Conservation (phyloP, 2,329 filamentous ascomycete genomes). For the Didymella lethalis region DNA sequence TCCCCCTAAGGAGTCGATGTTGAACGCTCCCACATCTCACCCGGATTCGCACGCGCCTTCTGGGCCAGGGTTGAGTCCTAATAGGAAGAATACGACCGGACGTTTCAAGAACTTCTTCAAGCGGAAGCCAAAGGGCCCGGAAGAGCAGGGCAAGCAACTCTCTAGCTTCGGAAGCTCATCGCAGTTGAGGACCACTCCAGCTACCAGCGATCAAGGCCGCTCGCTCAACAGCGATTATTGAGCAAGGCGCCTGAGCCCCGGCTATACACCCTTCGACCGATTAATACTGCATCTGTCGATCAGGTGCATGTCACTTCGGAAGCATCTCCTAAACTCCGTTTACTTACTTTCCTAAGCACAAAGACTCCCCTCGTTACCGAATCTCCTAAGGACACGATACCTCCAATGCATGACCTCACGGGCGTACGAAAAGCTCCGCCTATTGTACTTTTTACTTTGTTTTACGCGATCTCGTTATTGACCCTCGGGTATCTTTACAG, state of each 20-base stretch:
- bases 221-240: constrained; percentile 48
- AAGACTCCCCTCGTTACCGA: constrained; percentile 12
- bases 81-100: constrained; percentile 39
- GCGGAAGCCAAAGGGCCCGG: constrained; percentile 40
- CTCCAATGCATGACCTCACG: constrained; percentile 24
- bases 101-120: constrained; percentile 50
- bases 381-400: constrained; percentile 22
- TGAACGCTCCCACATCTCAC: constrained; percentile 35
- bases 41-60: constrained; percentile 15
- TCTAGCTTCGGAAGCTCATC: constrained; percentile 48
- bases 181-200: constrained; percentile 43
- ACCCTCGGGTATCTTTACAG: constrained; percentile 18
- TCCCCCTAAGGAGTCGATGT: constrained; percentile 38
- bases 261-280: background rate
- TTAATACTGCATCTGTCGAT: background rate
- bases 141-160: constrained; percentile 45
- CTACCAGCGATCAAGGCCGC: constrained; percentile 46
- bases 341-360: constrained; percentile 5
- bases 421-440: constrained; percentile 23
- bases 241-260: constrained; percentile 8
- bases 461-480: constrained; percentile 9
- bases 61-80: constrained; percentile 36
- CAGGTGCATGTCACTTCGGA: background rate
- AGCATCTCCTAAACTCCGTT: background rate
- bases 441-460: constrained; percentile 24